Base-by-base conservation (phyloP, 345 rosid species). In the Camelina sativa region DNA sequence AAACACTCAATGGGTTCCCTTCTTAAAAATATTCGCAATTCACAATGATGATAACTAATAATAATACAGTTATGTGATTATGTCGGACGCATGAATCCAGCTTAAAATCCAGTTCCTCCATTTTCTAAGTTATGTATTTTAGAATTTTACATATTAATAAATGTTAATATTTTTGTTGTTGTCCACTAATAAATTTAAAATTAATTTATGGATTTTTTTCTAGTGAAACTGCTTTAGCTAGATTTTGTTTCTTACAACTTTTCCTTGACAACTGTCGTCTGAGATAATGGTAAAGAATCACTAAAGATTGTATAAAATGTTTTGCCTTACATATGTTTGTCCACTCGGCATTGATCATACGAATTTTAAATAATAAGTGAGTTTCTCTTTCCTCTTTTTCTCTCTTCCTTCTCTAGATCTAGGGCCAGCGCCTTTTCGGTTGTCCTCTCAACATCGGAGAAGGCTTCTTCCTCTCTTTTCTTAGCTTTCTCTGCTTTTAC, bases 1-100 rank as follows among this genome's bases (percentile, higher is more conserved):
- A 9, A 41, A 55, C 65, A 65, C 65, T 55, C 52, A 72, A 61
- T 73, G 55, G 56, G 8, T 54, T 64, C 44, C 16, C 25, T 41
- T 73, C 41, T 73, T 40, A 13, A 0, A 3, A 6, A 4, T 73
- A 58, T 59, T 60, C 68, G 25, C 57, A 19, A 67, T 32, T 60
- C 63, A 67, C 48, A 68, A 60, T 67, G 25, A 60, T 59, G 52
- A 66, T 59, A 30, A 67, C 43, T 66, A 22, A 6, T 63, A 44
- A 22, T 74, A 23, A 12, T 51, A 23, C 38, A 25, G 25, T 52
- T 25, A 38, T 17, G 17, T 17, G 17, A 17, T 17, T 17, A 17
- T 62, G 34, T 25, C 51, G 40, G 43, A 41, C 62, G 54, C 23
- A 54, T 43, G 28, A 72, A 22, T 53, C 8, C 15, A 20, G 34